Evolutionary conservation across 169 alveolate species (phyloP).

Genomic region (Plasmodium knowlesi): DNA sequence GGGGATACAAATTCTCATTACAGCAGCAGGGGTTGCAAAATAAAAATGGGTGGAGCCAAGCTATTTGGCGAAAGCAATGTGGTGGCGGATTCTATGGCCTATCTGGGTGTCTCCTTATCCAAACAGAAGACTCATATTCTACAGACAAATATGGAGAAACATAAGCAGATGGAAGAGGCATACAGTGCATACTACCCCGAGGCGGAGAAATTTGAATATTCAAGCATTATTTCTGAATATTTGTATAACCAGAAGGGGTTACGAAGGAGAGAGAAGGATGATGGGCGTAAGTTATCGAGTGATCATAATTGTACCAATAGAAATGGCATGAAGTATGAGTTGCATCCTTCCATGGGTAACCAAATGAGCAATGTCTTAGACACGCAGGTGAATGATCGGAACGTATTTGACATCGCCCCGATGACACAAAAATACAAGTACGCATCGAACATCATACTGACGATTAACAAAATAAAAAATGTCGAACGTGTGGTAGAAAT

Average conservation of each 20-base stretch:
- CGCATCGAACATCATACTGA: slow-evolving; percentile 30
- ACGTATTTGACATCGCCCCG: slow-evolving; percentile 18
- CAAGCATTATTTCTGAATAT: slow-evolving; percentile 25
- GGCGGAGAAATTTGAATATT: slow-evolving; percentile 12
- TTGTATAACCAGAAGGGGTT: neutral
- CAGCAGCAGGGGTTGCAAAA: neutral
- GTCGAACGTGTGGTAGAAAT: slow-evolving; percentile 40
- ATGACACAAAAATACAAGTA: slow-evolving; percentile 56
- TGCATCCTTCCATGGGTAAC: neutral
- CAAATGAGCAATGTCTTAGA: neutral
- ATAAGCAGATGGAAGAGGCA: neutral
- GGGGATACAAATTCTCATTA: neutral
- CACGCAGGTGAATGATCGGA: slow-evolving; percentile 35
- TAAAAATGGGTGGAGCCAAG: neutral
- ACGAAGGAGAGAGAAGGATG: neutral
- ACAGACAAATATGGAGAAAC: neutral
- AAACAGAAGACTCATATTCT: neutral
- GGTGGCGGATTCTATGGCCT: neutral
- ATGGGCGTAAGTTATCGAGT: neutral
- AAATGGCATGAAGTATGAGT: neutral
- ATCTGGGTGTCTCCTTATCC: neutral
- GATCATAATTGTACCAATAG: neutral
- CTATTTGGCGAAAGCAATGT: neutral
- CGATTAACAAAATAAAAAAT: slow-evolving; percentile 59
- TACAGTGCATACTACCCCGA: slow-evolving; percentile 8